These are phyloP conservation scores for Melastoma candidum DNA, from an alignment of 441 rosid species.

Conservation along the genomic window DNA sequence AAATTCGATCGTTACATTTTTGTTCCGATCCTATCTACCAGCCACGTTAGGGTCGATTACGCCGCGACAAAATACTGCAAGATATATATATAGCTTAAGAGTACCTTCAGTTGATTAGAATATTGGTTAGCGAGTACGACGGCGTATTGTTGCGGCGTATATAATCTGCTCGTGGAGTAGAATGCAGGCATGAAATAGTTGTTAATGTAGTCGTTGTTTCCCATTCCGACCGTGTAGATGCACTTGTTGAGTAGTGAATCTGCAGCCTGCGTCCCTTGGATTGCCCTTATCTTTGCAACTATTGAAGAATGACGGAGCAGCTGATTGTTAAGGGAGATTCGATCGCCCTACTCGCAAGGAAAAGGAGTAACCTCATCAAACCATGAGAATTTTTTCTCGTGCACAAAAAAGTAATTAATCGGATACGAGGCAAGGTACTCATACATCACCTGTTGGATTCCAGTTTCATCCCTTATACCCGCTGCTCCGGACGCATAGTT, in stretches of 20 bases:
- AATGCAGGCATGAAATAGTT: conserved; percentile 39
- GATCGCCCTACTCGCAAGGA: conserved; percentile 27
- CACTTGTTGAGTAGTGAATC: conserved; percentile 24
- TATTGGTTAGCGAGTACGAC: conserved; percentile 23
- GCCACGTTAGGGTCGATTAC: too few species aligned
- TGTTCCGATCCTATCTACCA: too few species aligned
- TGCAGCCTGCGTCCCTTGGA: conserved; percentile 12
- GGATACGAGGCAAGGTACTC: too few species aligned
- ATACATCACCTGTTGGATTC: conserved; percentile 22
- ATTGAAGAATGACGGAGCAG: conserved; percentile 26
- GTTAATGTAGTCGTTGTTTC: conserved; percentile 50
- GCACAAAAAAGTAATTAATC: too few species aligned
- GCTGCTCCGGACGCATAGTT: conserved; percentile 54
- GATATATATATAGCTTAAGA: background rate
- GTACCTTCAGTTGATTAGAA: conserved; percentile 24
- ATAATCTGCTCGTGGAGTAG: conserved; percentile 17
- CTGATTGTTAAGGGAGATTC: conserved; percentile 30
- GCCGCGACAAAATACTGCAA: too few species aligned
- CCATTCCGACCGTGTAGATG: conserved; percentile 41
- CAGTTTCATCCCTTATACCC: conserved; percentile 33
- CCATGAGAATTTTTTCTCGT: too few species aligned
- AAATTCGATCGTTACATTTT: background rate
- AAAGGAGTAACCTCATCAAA: too few species aligned
- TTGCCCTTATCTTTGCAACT: background rate
- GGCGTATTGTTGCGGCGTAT: conserved; percentile 33